Conservation (phyloP, 495 filamentous ascomycete species). For the Penicillium crystallinum region DNA sequence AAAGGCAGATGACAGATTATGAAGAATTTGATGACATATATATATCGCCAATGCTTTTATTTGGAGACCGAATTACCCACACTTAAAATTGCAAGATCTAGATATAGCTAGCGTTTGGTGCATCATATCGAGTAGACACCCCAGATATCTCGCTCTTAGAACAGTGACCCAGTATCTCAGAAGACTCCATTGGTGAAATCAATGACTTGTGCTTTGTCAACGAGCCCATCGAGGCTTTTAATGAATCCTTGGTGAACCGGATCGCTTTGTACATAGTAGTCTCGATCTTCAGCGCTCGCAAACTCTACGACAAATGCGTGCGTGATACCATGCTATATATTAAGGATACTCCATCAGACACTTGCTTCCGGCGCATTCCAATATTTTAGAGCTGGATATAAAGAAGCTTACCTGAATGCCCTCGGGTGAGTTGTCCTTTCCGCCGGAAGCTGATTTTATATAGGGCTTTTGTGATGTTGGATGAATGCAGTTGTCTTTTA, state of each 20-base stretch:
- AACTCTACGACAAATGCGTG: constrained; percentile 44
- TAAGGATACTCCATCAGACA: neutral
- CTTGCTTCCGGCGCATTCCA: neutral
- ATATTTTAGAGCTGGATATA: neutral
- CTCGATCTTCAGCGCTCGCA: constrained; percentile 31
- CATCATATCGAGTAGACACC: too few species aligned
- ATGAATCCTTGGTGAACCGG: constrained; percentile 37
- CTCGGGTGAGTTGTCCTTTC: constrained; percentile 60
- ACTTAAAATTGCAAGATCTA: too few species aligned
- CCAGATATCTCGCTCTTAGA: neutral
- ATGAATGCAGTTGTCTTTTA: constrained; percentile 41
- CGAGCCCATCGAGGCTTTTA: constrained; percentile 21
- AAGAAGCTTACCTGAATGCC: constrained; percentile 51
- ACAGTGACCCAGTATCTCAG: neutral
- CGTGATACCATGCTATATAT: constrained; percentile 29
- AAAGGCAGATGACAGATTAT: too few species aligned
- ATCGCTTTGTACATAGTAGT: constrained; percentile 41
- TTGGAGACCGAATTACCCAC: too few species aligned
- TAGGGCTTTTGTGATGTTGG: constrained; percentile 38
- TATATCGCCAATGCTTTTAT: too few species aligned
- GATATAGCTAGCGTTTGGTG: too few species aligned
- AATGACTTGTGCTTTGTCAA: constrained; percentile 39
- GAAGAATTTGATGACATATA: too few species aligned
- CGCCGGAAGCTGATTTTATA: constrained; percentile 54
- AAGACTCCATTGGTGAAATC: constrained; percentile 34